These are phyloP conservation scores for Seiridium cupressi DNA, from an alignment of 2,329 filamentous ascomycete genomes.

Conservation along the genomic window DNA sequence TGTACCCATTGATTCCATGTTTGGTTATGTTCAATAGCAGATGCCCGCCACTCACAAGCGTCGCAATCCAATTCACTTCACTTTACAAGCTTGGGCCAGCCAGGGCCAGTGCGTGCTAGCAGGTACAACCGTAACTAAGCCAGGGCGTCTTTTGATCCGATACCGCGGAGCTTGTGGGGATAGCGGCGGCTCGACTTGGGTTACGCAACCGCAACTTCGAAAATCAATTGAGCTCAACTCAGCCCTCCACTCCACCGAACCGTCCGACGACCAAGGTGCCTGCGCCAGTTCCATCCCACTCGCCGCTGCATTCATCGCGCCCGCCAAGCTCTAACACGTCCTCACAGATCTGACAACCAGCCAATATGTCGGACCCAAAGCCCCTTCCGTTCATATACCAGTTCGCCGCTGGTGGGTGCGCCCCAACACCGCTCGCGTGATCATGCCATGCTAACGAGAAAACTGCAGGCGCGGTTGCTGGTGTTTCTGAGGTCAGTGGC, in stretches of 20 bases:
- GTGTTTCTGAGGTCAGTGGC: slow-evolving; percentile 85
- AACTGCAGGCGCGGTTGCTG: slow-evolving; percentile 77
- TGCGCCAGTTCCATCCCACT: not conserved
- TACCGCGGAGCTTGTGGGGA: slow-evolving; percentile 2
- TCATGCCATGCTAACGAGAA: slow-evolving; percentile 22
- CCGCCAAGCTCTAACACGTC: not conserved
- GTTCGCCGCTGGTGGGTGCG: slow-evolving; percentile 77
- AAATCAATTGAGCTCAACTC: slow-evolving; percentile 2
- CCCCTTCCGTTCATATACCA: slow-evolving; percentile 92
- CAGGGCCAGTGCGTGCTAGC: no score
- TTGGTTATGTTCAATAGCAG: no score
- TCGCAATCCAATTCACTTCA: no score
- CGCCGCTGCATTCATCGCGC: not conserved
- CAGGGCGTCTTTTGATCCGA: not conserved
- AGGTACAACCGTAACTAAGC: no score
- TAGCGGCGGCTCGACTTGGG: slow-evolving; percentile 1
- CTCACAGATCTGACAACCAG: slow-evolving; percentile 6
- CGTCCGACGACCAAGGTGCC: not conserved
- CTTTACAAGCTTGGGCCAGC: no score
- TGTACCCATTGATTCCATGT: no score
- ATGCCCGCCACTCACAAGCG: no score
- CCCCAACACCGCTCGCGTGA: slow-evolving; percentile 14
- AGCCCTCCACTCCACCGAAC: not conserved
- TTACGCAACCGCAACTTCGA: slow-evolving; percentile 1
- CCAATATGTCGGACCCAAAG: slow-evolving; percentile 64